Percentiles rank a stretch among this genome's conserved stretches.
Evolutionary conservation across 1,139 yeast genomes (phyloP).

Genomic region (Yamadazyma oceani): DNA sequence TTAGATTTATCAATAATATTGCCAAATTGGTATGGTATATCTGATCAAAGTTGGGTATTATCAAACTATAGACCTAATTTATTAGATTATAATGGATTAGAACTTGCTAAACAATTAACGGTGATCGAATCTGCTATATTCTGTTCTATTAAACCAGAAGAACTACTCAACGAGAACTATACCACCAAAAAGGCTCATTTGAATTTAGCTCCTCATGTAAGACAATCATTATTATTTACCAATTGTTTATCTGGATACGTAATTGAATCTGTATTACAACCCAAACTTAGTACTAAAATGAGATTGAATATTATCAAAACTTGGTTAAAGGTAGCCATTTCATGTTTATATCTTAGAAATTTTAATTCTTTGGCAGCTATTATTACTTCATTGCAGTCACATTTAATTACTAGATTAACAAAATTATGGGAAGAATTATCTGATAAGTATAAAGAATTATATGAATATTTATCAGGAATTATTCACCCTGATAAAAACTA

Average conservation of each 20-base stretch:
- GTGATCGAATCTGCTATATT: slow-evolving; percentile 75
- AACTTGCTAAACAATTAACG: slow-evolving; percentile 83
- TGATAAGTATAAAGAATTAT: slow-evolving; percentile 63
- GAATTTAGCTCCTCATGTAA: slow-evolving; percentile 71
- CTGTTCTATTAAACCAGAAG: slow-evolving; percentile 66
- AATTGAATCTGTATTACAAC: slow-evolving; percentile 69
- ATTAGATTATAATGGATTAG: slow-evolving; percentile 73
- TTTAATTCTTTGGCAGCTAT: slow-evolving; percentile 89
- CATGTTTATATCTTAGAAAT: slow-evolving; percentile 78
- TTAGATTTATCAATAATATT: slow-evolving; percentile 28
- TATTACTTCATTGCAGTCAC: slow-evolving; percentile 80
- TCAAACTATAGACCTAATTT: slow-evolving; percentile 52
- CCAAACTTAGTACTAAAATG: slow-evolving; percentile 47
- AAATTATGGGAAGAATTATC: slow-evolving; percentile 67
- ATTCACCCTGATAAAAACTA: slow-evolving; percentile 86
- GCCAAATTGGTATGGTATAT: slow-evolving; percentile 38
- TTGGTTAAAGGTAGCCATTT: slow-evolving; percentile 84
- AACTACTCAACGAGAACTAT: slow-evolving; percentile 72
- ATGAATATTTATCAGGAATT: slow-evolving; percentile 65
- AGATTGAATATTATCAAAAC: slow-evolving; percentile 64
- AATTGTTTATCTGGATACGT: slow-evolving; percentile 82
- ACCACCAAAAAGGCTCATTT: slow-evolving; percentile 62
- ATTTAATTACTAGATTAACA: slow-evolving; percentile 67
- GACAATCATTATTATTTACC: slow-evolving; percentile 67
- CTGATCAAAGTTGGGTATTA: slow-evolving; percentile 49